Conservation (phyloP, 768 basidiomycete species). For the Collybia sordida region DNA sequence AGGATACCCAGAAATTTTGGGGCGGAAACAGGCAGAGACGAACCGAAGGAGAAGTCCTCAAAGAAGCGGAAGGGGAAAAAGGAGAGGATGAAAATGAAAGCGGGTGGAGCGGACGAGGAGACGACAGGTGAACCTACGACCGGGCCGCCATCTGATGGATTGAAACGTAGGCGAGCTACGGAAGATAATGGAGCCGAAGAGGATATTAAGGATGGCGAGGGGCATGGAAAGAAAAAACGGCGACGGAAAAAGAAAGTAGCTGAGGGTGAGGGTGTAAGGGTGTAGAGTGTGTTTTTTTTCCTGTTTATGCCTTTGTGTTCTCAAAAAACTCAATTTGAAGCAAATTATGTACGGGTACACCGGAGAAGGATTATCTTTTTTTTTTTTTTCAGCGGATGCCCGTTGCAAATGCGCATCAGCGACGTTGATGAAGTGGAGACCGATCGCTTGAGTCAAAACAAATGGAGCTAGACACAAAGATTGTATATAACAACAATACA, state of each 20-base stretch:
- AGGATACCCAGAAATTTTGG: slow-evolving; percentile 28
- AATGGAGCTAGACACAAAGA: not conserved
- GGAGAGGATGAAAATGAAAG: slow-evolving; percentile 56
- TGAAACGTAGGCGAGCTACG: slow-evolving; percentile 14
- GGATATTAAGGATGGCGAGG: slow-evolving; percentile 39
- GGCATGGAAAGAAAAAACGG: slow-evolving; percentile 28
- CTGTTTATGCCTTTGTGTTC: not conserved
- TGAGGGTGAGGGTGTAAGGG: slow-evolving; percentile 14
- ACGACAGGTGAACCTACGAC: slow-evolving; percentile 10
- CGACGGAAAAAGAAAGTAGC: slow-evolving; percentile 24
- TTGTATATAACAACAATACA: no score
- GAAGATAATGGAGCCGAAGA: slow-evolving; percentile 3
- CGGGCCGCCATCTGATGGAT: not conserved
- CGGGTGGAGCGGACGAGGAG: slow-evolving; percentile 20
- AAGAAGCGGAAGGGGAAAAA: slow-evolving; percentile 76
- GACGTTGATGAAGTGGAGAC: not conserved
- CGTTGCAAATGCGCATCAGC: no score
- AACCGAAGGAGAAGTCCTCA: slow-evolving; percentile 22
- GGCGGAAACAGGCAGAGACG: slow-evolving; percentile 17
- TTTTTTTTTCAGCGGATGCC: not conserved
- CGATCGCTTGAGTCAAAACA: not conserved
- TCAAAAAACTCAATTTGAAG: no score
- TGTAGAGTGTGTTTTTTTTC: not conserved
- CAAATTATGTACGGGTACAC: no score
- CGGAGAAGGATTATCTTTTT: not conserved